Base-by-base conservation (phyloP, 805 yeast species). In the Blastobotrys mokoenaii region DNA sequence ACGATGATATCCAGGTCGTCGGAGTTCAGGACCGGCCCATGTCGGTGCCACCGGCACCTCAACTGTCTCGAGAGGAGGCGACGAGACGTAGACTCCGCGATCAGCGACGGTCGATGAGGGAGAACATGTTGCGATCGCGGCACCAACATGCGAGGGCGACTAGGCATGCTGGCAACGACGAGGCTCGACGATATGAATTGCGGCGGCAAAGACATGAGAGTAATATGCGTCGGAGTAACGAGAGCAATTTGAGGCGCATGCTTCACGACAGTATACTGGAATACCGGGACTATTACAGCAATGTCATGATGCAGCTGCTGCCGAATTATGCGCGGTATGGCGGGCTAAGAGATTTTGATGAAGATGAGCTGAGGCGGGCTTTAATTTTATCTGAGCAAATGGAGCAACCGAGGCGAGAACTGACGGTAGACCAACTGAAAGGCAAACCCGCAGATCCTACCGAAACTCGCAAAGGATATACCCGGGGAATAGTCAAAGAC, bases 401-500 rank as follows among this genome's bases (percentile, higher is more conserved):
- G 25, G 33, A 16, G 9, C 40, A 35, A 14, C 35, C 45, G 8
- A 11, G 18, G 8, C 33, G 25, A 16, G 20, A 25, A 8, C 11
- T 37, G 36, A 29, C 38, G 10, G 39, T 45, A n/a, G 45, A 48
- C 16, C 44, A 45, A 4, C 39, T 48, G 18, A 34, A 40, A 10
- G 30, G 38, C 22, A 42, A 32, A 32, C 45, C 43, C 10, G 37
- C 17, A 16, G 46, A 42, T 34, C 46, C 51, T 2, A n/a, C 32
- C 8, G 36, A 25, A 1, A 42, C 51, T 5, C 37, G 44, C 2
- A 41, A 36, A 16, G 61, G 61, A 9, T 57, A 17, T 46, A 52
- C 55, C 2, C 39, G 58, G 17, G 61, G 60, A 2, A 58, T 70
- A 25, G 60, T 66, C 0, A 58, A 61, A 12, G 60, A 51, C n/a